phyloP scores from a whole-genome alignment of 176 grass and related monocot species.

The Alloteropsis semialata region DNA sequence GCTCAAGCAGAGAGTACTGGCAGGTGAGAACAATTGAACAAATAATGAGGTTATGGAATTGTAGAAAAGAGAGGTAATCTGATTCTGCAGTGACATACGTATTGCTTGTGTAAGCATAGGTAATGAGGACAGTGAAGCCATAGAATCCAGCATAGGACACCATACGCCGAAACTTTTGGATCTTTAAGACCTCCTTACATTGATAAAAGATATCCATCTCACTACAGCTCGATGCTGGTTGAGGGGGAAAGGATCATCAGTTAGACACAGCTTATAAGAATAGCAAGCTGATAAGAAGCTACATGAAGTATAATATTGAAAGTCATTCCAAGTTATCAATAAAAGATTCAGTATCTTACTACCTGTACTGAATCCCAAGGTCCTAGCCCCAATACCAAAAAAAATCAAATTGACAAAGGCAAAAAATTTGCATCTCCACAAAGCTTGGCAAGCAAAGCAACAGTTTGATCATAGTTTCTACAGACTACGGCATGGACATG shows the following conservation, averaged over 20 bases:
- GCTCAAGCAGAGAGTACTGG: not conserved
- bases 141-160: constrained; percentile 79
- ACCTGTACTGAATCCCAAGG: not conserved
- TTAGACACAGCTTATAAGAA: not conserved
- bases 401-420: not conserved
- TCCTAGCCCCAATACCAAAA: not conserved
- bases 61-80: not conserved
- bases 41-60: not conserved
- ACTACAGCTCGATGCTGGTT: not conserved
- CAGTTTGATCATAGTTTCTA: not conserved
- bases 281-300: not conserved
- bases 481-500: not conserved
- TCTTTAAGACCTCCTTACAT: constrained; percentile 64
- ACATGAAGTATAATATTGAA: not conserved
- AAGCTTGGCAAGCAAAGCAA: not conserved
- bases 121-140: constrained; percentile 59
- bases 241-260: not conserved
- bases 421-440: not conserved
- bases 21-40: constrained; percentile 8
- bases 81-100: constrained; percentile 5
- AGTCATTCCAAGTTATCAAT: not conserved
- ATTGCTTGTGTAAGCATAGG: constrained; percentile 74
- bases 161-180: constrained; percentile 75
- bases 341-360: not conserved
- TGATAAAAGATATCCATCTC: constrained; percentile 59